phyloP scores from a whole-genome alignment of 257 asterid genomes.

The Striga asiatica region DNA sequence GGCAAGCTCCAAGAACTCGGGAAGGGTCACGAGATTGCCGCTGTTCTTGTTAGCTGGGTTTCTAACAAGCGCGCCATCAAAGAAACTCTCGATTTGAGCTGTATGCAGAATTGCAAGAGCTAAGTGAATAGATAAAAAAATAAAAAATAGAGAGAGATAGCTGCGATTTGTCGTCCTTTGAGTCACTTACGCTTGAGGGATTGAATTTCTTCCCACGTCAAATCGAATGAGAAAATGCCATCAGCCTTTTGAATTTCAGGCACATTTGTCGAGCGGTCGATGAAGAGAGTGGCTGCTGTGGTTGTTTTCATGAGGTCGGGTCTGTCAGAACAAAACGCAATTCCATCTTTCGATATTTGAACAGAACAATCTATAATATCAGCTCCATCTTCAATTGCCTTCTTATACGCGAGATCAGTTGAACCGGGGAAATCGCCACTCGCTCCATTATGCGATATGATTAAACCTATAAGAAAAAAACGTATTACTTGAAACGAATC shows the following conservation, averaged over 20 bases:
- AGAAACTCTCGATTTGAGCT: conserved; percentile 54
- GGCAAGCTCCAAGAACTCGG: conserved; percentile 61
- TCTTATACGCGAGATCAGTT: conserved; percentile 77
- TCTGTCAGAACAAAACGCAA: conserved; percentile 68
- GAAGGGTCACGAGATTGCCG: conserved; percentile 59
- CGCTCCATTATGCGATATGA: conserved; percentile 86
- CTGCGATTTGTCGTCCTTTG: too few relatives aligned
- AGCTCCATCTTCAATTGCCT: conserved; percentile 74
- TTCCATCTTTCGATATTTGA: conserved; percentile 81
- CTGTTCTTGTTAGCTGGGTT: conserved; percentile 58
- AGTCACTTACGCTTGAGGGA: conserved; percentile 45
- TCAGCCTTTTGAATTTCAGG: conserved; percentile 44
- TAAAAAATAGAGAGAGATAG: too few relatives aligned
- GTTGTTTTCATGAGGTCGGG: conserved; percentile 69
- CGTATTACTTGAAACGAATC: background rate
- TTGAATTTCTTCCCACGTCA: conserved; percentile 71
- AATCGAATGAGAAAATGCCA: conserved; percentile 82
- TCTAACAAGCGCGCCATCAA: conserved; percentile 27
- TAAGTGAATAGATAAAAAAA: background rate
- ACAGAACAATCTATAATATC: conserved; percentile 88
- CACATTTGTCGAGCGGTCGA: conserved; percentile 34
- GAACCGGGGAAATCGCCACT: conserved; percentile 88
- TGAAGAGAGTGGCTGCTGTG: conserved; percentile 49
- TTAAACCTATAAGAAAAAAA: conserved; percentile 25
- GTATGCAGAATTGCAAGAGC: conserved; percentile 14